Evolutionary conservation across 2,329 filamentous ascomycete species (phyloP).

Genomic region (Bisporella sp.): DNA sequence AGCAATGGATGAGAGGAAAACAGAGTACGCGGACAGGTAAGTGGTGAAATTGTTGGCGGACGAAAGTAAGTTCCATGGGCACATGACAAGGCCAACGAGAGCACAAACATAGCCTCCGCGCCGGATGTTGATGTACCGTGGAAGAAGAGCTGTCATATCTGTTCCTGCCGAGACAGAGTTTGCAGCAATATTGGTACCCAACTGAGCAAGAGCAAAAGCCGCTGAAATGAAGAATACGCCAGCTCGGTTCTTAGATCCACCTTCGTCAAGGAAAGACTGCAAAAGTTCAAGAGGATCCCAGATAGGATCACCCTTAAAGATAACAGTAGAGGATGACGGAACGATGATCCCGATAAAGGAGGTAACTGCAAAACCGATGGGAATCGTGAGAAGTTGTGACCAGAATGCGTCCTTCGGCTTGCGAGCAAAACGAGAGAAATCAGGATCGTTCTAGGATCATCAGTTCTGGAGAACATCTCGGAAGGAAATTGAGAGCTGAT

Average conservation of each 20-base stretch:
- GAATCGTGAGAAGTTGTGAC: constrained; percentile 73
- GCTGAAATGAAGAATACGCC: constrained; percentile 68
- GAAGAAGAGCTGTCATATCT: constrained; percentile 73
- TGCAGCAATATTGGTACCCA: constrained; percentile 82
- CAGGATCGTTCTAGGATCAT: constrained; percentile 52
- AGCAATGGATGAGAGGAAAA: constrained; percentile 89
- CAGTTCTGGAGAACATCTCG: constrained; percentile 29
- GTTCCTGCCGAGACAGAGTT: constrained; percentile 75
- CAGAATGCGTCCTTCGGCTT: constrained; percentile 72
- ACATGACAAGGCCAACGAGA: constrained; percentile 72
- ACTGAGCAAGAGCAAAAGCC: constrained; percentile 70
- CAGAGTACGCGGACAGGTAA: constrained; percentile 85
- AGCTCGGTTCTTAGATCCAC: constrained; percentile 60
- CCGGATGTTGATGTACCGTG: constrained; percentile 76
- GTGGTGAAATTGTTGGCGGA: constrained; percentile 79
- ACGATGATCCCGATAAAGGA: constrained; percentile 80
- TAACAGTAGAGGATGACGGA: constrained; percentile 63
- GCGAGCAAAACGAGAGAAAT: constrained; percentile 77
- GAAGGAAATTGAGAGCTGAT: neutral
- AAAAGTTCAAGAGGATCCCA: constrained; percentile 70
- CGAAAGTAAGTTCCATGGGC: constrained; percentile 74
- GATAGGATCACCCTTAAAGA: constrained; percentile 56
- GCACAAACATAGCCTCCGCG: constrained; percentile 85
- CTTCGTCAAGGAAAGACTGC: constrained; percentile 60
- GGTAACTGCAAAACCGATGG: constrained; percentile 65